phyloP scores from a whole-genome alignment of 345 rosid species.

The Salix exigua region DNA sequence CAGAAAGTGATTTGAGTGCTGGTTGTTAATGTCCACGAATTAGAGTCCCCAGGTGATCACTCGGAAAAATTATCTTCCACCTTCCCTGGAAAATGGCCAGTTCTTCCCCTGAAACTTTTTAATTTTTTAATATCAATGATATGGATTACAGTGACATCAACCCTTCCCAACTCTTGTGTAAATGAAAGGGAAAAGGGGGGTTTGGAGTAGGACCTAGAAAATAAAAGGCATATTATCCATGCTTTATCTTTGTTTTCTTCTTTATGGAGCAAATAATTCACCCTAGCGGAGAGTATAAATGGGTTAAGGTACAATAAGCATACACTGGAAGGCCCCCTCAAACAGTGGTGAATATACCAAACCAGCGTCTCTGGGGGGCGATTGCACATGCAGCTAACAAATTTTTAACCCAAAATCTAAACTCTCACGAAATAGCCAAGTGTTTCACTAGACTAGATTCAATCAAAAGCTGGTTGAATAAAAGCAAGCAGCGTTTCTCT shows the following conservation, averaged over 20 bases:
- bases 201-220: neutral
- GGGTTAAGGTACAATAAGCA: neutral
- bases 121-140: neutral
- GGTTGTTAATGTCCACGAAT: neutral
- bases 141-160: neutral
- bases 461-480: neutral
- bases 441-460: neutral
- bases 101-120: neutral
- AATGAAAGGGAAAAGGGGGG: neutral
- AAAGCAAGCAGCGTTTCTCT: neutral
- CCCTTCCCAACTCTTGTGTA: neutral
- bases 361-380: neutral
- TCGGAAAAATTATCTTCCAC: neutral
- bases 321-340: neutral
- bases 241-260: neutral
- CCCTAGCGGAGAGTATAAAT: neutral
- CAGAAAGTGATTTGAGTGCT: neutral
- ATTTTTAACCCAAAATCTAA: neutral
- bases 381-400: neutral
- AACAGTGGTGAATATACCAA: neutral
- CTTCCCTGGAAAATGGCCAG: neutral
- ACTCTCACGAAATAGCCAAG: neutral
- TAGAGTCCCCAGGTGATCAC: neutral
- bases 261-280: neutral
- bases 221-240: neutral